phyloP scores from a whole-genome alignment of 2,329 filamentous ascomycete species.

The Domatiomyces catenatus region DNA sequence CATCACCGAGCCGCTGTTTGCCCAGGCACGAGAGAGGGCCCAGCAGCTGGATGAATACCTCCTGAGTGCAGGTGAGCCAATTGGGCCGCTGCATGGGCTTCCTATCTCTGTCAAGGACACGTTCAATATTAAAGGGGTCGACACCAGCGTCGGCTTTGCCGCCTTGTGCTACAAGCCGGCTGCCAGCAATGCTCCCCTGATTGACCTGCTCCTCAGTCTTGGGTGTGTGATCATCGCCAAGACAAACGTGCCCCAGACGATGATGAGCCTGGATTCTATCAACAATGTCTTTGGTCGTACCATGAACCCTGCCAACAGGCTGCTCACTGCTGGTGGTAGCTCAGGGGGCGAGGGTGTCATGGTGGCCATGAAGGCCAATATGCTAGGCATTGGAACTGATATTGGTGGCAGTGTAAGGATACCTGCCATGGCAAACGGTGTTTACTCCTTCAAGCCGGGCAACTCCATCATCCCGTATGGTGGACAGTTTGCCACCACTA shows the following conservation, averaged over 20 bases:
- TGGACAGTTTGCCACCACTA: conserved; percentile 34
- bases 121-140: conserved; percentile 31
- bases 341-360: conserved; percentile 51
- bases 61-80: conserved; percentile 16
- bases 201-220: conserved; percentile 41
- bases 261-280: conserved; percentile 40
- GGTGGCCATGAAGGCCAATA: conserved; percentile 41
- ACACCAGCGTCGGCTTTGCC: conserved; percentile 42
- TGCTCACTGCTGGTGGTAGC: conserved; percentile 47
- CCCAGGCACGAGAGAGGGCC: conserved; percentile 23
- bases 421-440: conserved; percentile 36
- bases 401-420: conserved; percentile 35
- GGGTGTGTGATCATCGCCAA: conserved; percentile 56
- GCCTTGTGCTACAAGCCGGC: conserved; percentile 46
- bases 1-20: conserved; percentile 26
- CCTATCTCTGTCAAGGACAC: conserved; percentile 24
- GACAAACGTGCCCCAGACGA: conserved; percentile 50
- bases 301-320: conserved; percentile 47
- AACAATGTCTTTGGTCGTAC: conserved; percentile 46
- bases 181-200: conserved; percentile 39
- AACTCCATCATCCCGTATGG: conserved; percentile 35
- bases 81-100: conserved; percentile 27
- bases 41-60: conserved; percentile 24
- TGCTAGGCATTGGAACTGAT: conserved; percentile 49
- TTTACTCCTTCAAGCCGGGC: conserved; percentile 38